Percentiles rank a stretch among this genome's conserved stretches.
These are phyloP conservation scores for Lactifluus subvellereus DNA, from an alignment of 768 basidiomycete species.

Conservation along the genomic window DNA sequence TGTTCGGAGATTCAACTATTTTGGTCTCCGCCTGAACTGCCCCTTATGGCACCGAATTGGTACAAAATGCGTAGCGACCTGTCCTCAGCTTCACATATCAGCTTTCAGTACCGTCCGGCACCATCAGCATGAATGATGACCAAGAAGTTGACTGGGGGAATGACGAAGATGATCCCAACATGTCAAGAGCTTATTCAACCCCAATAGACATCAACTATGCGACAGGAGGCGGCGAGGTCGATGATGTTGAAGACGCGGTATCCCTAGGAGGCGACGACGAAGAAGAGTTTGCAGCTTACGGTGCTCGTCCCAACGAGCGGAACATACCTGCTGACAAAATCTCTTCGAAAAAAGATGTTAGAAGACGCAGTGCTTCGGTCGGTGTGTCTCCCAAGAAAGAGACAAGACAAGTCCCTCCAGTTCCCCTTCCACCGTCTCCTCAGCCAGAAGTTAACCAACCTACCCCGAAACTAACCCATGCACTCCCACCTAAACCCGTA, in stretches of 20 bases:
- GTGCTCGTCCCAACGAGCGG: conserved; percentile 26
- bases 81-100: conserved; percentile 15
- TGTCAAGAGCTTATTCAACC: conserved; percentile 15
- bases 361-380: conserved; percentile 9
- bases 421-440: conserved; percentile 17
- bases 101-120: conserved; percentile 22
- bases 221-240: conserved; percentile 25
- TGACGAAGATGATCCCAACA: conserved; percentile 38
- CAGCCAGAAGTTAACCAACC: conserved; percentile 9
- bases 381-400: conserved; percentile 7
- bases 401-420: neutral
- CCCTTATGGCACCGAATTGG: neutral
- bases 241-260: conserved; percentile 56
- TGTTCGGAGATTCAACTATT: conserved; percentile 4
- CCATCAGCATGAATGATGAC: conserved; percentile 54
- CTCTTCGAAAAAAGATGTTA: neutral
- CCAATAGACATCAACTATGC: conserved; percentile 23
- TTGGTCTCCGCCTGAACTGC: conserved; percentile 11
- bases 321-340: conserved; percentile 1
- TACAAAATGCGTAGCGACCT: neutral
- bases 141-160: conserved; percentile 66
- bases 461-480: conserved; percentile 19
- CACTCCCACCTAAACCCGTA: conserved; percentile 23
- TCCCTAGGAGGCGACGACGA: conserved; percentile 67
- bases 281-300: conserved; percentile 47